Conservation (phyloP, 345 rosid species). For the Zanthoxylum bungeanum region DNA sequence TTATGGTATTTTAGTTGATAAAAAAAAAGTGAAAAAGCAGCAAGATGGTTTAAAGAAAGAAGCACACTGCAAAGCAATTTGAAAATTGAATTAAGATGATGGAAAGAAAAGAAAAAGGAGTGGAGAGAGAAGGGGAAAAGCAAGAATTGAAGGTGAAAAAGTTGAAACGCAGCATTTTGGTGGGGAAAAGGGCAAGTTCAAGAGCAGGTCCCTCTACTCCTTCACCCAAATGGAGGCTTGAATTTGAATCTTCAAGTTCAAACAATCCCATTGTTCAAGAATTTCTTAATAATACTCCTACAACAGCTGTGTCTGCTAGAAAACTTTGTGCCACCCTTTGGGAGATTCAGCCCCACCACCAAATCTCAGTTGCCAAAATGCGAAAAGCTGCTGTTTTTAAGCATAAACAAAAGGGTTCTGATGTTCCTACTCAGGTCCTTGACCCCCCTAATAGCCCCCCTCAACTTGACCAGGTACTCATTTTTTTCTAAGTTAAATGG, state of each 20-base stretch:
- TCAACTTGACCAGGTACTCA: conserved; percentile 41
- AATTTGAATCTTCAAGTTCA: conserved; percentile 34
- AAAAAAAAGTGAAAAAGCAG: not conserved
- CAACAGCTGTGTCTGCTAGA: conserved; percentile 55
- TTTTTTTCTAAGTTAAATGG: no score
- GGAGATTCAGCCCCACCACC: conserved; percentile 58
- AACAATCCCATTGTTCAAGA: conserved; percentile 23
- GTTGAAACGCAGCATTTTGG: conserved; percentile 34
- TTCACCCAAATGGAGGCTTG: conserved; percentile 81
- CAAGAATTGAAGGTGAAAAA: conserved; percentile 30
- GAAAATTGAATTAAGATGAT: conserved; percentile 2
- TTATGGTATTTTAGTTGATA: no score
- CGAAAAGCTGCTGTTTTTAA: conserved; percentile 15
- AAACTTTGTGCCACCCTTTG: conserved; percentile 79
- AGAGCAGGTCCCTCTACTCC: conserved; percentile 87
- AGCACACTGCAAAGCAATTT: not conserved
- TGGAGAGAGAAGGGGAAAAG: conserved; percentile 35
- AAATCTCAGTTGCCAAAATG: conserved; percentile 18
- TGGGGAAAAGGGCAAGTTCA: no score
- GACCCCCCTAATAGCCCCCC: conserved; percentile 25
- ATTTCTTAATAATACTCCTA: conserved; percentile 28
- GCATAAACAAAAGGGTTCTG: conserved; percentile 18
- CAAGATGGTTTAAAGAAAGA: conserved; percentile 15
- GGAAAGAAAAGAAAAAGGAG: conserved; percentile 28
- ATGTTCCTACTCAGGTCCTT: conserved; percentile 9